Evolutionary conservation across 257 asterid genomes (phyloP).

Genomic region (Paraleonurus japonicus): DNA sequence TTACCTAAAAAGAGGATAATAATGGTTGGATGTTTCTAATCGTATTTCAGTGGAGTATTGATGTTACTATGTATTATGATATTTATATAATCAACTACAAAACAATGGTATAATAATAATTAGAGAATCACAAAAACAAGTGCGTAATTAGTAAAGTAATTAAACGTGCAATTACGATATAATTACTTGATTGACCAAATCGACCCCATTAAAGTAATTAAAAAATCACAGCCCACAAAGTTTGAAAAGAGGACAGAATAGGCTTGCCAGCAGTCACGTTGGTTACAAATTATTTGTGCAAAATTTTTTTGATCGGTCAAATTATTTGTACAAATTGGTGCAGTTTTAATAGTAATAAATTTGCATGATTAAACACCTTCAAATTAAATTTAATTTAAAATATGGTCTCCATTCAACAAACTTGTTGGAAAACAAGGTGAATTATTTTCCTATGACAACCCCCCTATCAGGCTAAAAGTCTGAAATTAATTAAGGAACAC

Average conservation of each 20-base stretch:
- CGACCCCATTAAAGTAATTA: background rate
- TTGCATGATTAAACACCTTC: background rate
- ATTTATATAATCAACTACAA: background rate
- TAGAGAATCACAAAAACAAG: background rate
- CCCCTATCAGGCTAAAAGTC: background rate
- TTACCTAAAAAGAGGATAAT: background rate
- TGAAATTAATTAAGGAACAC: background rate
- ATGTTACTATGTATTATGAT: background rate
- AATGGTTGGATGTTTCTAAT: background rate
- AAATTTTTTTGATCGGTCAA: too few relatives aligned
- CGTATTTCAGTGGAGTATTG: background rate
- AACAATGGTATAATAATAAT: background rate
- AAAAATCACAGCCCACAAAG: constrained; percentile 15
- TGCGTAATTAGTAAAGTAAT: background rate
- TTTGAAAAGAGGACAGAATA: constrained; percentile 4
- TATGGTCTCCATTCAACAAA: background rate
- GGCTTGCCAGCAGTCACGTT: too few relatives aligned
- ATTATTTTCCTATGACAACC: background rate
- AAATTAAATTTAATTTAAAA: background rate
- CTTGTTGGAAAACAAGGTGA: background rate
- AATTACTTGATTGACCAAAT: constrained; percentile 2
- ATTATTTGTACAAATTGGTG: background rate
- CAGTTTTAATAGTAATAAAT: background rate
- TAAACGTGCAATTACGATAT: background rate
- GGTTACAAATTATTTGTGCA: background rate